Conservation (phyloP, 805 yeast species). For the Yamadazyma scolyti region DNA sequence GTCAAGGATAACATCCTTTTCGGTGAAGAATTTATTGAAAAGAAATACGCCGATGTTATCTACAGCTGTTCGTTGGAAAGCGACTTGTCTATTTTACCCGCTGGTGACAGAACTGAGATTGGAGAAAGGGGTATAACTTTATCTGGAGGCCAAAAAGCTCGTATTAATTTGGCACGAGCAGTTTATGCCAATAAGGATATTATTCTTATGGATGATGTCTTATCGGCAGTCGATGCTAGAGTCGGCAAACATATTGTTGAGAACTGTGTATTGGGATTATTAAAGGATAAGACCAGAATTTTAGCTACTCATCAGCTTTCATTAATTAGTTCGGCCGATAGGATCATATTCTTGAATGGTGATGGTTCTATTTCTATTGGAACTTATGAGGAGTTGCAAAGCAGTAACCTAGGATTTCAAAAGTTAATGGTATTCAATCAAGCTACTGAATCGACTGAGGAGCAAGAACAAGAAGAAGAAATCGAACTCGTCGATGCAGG, state of each 20-base stretch:
- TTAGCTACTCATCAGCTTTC: conserved; percentile 34
- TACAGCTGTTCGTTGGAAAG: conserved; percentile 25
- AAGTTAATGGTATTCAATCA: conserved; percentile 23
- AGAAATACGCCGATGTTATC: conserved; percentile 20
- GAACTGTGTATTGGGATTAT: conserved; percentile 21
- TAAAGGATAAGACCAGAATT: conserved; percentile 23
- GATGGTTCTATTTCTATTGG: conserved; percentile 26
- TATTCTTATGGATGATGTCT: conserved; percentile 29
- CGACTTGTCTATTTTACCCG: conserved; percentile 26
- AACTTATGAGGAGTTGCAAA: conserved; percentile 18
- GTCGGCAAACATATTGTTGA: conserved; percentile 31
- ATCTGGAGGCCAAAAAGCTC: conserved; percentile 34
- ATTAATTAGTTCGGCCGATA: conserved; percentile 24
- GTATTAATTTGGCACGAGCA: conserved; percentile 31
- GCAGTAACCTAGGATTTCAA: conserved; percentile 19
- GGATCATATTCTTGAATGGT: conserved; percentile 24
- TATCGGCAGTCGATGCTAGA: conserved; percentile 32
- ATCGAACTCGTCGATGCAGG: conserved; percentile 14
- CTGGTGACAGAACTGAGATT: conserved; percentile 30
- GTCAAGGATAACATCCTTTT: conserved; percentile 28
- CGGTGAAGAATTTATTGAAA: conserved; percentile 21
- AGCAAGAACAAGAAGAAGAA: conserved; percentile 13
- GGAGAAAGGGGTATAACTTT: conserved; percentile 33
- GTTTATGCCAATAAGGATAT: conserved; percentile 26
- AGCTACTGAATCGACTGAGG: conserved; percentile 13